Evolutionary conservation across 805 yeast species (phyloP), one percentile per base, ranked within the genome.

Genomic region (Ogataea nitratoaversa): DNA sequence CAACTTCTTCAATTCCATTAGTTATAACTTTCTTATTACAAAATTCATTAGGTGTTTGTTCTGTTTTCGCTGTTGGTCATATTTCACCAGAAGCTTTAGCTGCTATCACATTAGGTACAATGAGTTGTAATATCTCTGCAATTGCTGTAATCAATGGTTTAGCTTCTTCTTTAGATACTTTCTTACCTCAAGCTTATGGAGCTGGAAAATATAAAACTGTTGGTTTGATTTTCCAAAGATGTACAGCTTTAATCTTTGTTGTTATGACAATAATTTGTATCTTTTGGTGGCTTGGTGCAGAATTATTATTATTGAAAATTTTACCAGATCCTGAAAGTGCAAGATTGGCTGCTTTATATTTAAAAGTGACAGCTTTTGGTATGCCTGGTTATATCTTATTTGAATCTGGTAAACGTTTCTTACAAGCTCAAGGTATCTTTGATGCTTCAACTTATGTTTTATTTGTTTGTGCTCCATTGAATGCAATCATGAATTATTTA

Each of bases 141-240:
- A 75, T 82, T 45, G 84, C 88, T 28, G 72, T 83, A 9, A 79
- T 84, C 48, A 84, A 83, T 50, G 93, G 91, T 11, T 72, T 83
- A 2, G 78, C 88, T n/a, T 83, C 93, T 0, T 78, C 88, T 42
- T 68, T 84, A 39, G 91, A 84, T 53, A 84, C 91, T 0, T 68
- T 84, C 27, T 78, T 90, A 57, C 84, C 90, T 2, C 91, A 84
- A 59, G 83, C 90, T 1, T 83, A 68, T 54, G 91, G 93, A 17
- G 75, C 86, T 22, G 71, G 72, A 37, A 83, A 82, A 49, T 74
- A 67, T 55, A 74, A 72, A 47, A 53, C 72, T 42, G 91, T 84
- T 17, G 93, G 93, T 0, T 61, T 82, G 17, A 77, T 83, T 42
- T 76, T 81, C 49, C 73, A 81, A 50, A 67, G 87, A 53, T 84